Base-by-base conservation (phyloP, 306 rosid species). In the Quercus robur region DNA sequence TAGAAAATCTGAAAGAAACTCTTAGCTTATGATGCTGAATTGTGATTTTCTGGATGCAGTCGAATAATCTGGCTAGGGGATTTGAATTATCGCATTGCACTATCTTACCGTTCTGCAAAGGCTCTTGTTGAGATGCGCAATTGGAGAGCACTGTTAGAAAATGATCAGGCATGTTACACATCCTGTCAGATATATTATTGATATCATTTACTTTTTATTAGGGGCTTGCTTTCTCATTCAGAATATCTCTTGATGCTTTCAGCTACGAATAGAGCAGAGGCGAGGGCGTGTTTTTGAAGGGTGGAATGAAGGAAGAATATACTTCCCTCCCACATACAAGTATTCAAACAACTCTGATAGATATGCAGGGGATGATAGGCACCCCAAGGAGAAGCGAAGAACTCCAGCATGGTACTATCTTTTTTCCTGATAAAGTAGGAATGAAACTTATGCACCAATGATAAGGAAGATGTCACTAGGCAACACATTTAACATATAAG, bases 271-370 rank as follows among this genome's bases (percentile, higher is more conserved):
- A 20, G 98, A 96, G 80, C 97, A 76, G 58, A 89, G 88, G 77
- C 87, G 82, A 18, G 97, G 99, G 30, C 92, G 89, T 4, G 97
- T 96, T 59, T 96, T 96, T 68, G 88, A 85, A 75, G 97, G 97
- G 75, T 96, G 99, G 99, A 87, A 77, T 69, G 99, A 96, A 81
- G 99, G 99, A 83, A 89, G 63, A 84, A 93, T 96, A 83, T 96
- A 90, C 78, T 96, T 96, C 83, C 99, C 99, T 87, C 99, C 99
- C 12, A 96, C 99, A 44, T 96, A 96, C 89, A 96, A 96, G 85
- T 96, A 96, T 80, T 92, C 97, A 18, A 90, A 93, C 85, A 96
- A 96, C 77, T 96, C 99, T 9, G 98, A 96, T 74, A 87, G 94
- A 83, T 96, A 96, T 71, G 94, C 99, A 0, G 99, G 99, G 46